Evolutionary conservation across 139 green algal species (phyloP), one percentile per base, ranked within the genome.

Genomic region (Chlamydomonas sphaeroides): DNA sequence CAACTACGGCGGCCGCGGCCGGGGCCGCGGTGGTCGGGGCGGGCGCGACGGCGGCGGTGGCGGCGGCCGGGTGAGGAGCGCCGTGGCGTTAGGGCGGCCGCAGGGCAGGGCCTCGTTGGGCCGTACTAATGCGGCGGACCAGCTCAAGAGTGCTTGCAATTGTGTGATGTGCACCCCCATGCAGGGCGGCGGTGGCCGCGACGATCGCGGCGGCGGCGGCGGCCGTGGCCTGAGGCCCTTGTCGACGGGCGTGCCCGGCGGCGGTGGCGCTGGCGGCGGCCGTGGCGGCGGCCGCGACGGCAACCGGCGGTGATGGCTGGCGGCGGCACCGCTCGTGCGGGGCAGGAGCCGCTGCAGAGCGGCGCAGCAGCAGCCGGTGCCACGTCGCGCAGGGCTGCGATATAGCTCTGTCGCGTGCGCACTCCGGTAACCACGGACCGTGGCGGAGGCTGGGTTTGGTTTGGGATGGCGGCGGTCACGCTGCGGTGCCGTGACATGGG

Each of bases 1-100:
- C 80, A 86, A 87, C 35, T 68, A 84, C 70, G 49, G 80, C 56
- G 63, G 88, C 2, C 77, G 88, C 57, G 78, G 90, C 32, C 76
- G 88, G 0, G 69, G 86, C 30, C 48, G 85, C n/a, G 80, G 91
- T 15, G 72, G 79, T 51, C 83, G 68, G 35, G 77, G 79, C 70
- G 63, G 63, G 26, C 82, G 75, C 70, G 88, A 65, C 62, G 41
- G 28, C 0, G 75, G 75, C 32, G 75, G 62, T 6, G 42, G 18
- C 0, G 75, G 75, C 42, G 75, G 75, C 20, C 75, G 48, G 49
- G 65, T 76, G 30, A 67, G 77, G 35, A 26, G 65, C 35, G 33
- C 6, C 35, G 65, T 7, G 18, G 7, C 3, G 4, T 1, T 18
- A 23, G 66, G 28, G 23, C 11, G 23, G 1, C 3, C 7, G 28